Conservation (phyloP, 805 yeast species). For the Nakazawaea ambrosiae region DNA sequence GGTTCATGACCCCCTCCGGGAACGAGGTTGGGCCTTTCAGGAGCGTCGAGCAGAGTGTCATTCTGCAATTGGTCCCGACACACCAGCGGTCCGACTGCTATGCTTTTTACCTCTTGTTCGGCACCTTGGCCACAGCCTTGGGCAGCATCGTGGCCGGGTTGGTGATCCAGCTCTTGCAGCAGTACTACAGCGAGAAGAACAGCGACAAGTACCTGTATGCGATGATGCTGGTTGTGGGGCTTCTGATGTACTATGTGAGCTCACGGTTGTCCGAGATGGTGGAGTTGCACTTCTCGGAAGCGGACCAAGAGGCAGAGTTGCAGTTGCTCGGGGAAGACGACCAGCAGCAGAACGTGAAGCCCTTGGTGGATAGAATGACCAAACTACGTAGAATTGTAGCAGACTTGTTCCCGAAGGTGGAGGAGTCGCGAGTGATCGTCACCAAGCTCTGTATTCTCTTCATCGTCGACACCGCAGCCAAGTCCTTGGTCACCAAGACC, state of each 20-base stretch:
- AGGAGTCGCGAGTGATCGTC: conserved; percentile 19
- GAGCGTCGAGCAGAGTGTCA: conserved; percentile 46
- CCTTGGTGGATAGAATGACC: background rate
- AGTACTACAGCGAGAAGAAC: conserved; percentile 14
- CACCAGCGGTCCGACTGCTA: conserved; percentile 44
- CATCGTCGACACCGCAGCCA: conserved; percentile 36
- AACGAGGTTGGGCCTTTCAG: conserved; percentile 55
- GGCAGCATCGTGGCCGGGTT: conserved; percentile 38
- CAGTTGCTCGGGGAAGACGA: conserved; percentile 5
- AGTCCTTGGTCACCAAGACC: conserved; percentile 35
- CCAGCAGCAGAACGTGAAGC: background rate
- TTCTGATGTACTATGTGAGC: conserved; percentile 14
- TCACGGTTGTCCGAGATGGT: conserved; percentile 16
- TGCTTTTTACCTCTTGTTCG: conserved; percentile 50
- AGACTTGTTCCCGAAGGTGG: conserved; percentile 13
- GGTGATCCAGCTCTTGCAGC: conserved; percentile 18
- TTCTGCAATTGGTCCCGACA: conserved; percentile 37
- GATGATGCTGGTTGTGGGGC: conserved; percentile 15
- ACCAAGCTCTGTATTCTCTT: conserved; percentile 30
- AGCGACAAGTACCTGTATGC: conserved; percentile 27
- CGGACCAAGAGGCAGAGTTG: background rate
- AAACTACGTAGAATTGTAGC: background rate
- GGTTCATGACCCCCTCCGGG: conserved; percentile 53
- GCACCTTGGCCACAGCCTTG: conserved; percentile 37
- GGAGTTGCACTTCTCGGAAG: conserved; percentile 1